Evolutionary conservation across 2,329 filamentous ascomycete genomes (phyloP).

Genomic region (Lachnellula subtilissima): DNA sequence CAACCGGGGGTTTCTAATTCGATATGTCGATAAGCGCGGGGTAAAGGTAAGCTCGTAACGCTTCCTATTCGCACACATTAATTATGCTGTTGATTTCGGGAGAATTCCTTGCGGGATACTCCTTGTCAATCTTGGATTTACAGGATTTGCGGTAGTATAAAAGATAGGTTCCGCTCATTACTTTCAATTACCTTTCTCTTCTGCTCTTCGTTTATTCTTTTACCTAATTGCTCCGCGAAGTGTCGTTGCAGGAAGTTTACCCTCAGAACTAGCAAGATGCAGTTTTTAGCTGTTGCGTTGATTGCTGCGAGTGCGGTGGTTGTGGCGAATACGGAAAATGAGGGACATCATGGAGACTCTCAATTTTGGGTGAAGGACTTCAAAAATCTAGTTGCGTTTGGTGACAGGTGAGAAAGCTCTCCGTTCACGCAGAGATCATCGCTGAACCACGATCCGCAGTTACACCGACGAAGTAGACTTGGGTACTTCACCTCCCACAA

Average conservation of each 20-base stretch:
- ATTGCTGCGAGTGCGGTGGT: neutral
- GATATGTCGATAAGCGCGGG: no score
- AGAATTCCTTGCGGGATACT: no score
- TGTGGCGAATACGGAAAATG: neutral
- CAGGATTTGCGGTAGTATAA: no score
- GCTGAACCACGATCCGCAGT: slow-evolving; percentile 19
- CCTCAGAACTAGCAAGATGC: neutral
- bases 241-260: neutral
- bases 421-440: neutral
- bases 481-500: slow-evolving; percentile 56
- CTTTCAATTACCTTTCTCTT: no score
- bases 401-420: slow-evolving; percentile 48
- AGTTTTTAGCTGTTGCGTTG: neutral
- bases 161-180: no score
- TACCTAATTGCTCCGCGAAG: neutral
- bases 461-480: slow-evolving; percentile 70
- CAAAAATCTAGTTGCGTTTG: slow-evolving; percentile 62
- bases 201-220: no score
- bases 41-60: no score
- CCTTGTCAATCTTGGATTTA: no score
- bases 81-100: no score
- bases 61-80: no score
- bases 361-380: slow-evolving; percentile 41
- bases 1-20: no score
- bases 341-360: neutral